Conservation (phyloP, 768 basidiomycete genomes). For the Hericium erinaceus region DNA sequence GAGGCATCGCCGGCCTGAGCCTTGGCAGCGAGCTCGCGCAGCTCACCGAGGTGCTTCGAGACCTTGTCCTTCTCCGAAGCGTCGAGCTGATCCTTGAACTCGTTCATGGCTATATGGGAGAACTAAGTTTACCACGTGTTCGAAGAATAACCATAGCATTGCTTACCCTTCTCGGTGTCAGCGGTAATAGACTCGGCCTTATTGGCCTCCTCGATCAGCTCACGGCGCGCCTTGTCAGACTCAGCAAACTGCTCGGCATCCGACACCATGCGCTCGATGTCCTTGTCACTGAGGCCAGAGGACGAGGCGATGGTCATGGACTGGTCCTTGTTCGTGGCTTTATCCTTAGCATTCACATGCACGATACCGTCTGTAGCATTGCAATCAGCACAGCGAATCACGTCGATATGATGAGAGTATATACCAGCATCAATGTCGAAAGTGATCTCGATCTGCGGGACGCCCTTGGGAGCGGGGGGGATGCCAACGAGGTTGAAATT, state of each 20-base stretch:
- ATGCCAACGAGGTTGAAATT: conserved; percentile 99
- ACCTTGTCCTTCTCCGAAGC: conserved; percentile 92
- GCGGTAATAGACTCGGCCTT: conserved; percentile 89
- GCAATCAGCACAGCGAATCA: not conserved
- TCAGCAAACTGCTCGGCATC: conserved; percentile 94
- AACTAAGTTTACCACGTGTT: not conserved
- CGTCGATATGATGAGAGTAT: conserved; percentile 14
- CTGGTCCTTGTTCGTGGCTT: conserved; percentile 84
- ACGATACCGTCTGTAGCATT: conserved; percentile 74
- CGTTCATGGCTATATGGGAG: conserved; percentile 63
- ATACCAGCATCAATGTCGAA: conserved; percentile 94
- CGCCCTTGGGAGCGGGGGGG: conserved; percentile 70
- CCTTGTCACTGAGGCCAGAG: conserved; percentile 91
- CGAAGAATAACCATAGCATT: not conserved
- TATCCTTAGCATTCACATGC: conserved; percentile 93
- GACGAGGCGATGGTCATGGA: conserved; percentile 98
- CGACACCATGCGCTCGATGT: conserved; percentile 94
- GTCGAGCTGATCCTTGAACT: conserved; percentile 97
- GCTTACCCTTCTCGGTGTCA: conserved; percentile 90
- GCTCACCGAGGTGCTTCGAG: conserved; percentile 72
- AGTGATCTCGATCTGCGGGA: conserved; percentile 77
- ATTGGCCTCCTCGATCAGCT: conserved; percentile 93
- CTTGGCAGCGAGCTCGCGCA: conserved; percentile 83
- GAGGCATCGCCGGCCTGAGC: conserved; percentile 79
- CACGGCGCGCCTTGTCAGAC: conserved; percentile 78